Evolutionary conservation across 306 rosid species (phyloP).

Genomic region (Inga leiocalycina): DNA sequence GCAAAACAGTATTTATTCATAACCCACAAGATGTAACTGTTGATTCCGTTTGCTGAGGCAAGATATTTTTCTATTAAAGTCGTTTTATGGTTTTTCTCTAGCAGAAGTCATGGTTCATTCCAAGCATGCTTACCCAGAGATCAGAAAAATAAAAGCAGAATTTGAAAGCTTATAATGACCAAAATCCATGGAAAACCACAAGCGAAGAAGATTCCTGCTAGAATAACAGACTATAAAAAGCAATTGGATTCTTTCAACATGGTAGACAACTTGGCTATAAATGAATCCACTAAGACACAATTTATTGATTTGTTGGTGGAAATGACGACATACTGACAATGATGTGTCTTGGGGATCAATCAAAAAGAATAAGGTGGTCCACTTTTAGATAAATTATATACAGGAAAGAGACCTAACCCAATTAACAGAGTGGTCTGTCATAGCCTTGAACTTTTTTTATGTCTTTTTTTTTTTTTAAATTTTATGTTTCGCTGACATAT

Average conservation of each 20-base stretch:
- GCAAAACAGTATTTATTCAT: neutral
- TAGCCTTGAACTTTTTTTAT: constrained; percentile 30
- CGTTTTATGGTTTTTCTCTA: neutral
- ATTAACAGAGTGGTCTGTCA: constrained; percentile 41
- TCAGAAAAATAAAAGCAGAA: neutral
- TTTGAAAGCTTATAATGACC: neutral
- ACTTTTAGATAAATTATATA: constrained; percentile 34
- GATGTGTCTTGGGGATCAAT: constrained; percentile 76
- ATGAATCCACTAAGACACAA: constrained; percentile 52
- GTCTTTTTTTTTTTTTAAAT: neutral
- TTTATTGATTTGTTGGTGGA: constrained; percentile 67
- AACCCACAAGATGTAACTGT: neutral
- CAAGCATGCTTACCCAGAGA: neutral
- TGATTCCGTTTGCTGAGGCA: neutral
- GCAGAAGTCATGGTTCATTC: neutral
- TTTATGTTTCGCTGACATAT: constrained; percentile 37
- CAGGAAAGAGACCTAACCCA: constrained; percentile 45
- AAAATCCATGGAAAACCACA: neutral
- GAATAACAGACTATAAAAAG: constrained; percentile 30
- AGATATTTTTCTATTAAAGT: neutral
- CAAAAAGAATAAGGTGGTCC: constrained; percentile 63
- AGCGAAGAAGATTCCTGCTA: neutral
- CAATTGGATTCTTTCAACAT: constrained; percentile 39
- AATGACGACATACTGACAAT: constrained; percentile 44
- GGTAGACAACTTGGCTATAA: constrained; percentile 57